These are phyloP conservation scores for Aspergillus arachidicola DNA, from an alignment of 2,329 filamentous ascomycete species.

Conservation along the genomic window DNA sequence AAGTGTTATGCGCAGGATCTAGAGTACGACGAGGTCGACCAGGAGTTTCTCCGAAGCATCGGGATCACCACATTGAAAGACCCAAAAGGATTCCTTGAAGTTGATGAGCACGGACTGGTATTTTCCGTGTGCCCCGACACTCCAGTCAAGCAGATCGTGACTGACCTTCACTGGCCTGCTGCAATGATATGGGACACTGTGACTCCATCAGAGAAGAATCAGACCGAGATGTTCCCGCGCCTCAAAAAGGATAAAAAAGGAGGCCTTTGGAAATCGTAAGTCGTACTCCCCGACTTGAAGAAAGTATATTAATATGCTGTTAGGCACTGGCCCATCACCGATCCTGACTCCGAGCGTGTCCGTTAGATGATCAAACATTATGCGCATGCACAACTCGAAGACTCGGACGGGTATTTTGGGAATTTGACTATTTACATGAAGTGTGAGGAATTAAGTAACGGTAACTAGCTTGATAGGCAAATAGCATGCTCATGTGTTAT, in stretches of 20 bases:
- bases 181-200: constrained; percentile 33
- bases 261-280: too few species aligned
- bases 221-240: too few species aligned
- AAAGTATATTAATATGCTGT: neutral
- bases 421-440: constrained; percentile 24
- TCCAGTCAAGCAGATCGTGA: constrained; percentile 42
- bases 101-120: constrained; percentile 43
- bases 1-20: constrained; percentile 34
- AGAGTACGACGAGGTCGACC: constrained; percentile 25
- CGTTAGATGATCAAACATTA: constrained; percentile 26
- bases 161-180: constrained; percentile 41
- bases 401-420: constrained; percentile 23
- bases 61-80: constrained; percentile 30
- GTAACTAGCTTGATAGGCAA: neutral
- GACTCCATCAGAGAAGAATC: neutral
- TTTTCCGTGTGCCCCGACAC: constrained; percentile 37
- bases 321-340: constrained; percentile 21
- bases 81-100: constrained; percentile 38
- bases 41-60: constrained; percentile 17
- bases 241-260: too few species aligned
- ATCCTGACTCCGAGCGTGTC: constrained; percentile 25
- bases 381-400: constrained; percentile 13
- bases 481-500: neutral
- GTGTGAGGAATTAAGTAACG: neutral
- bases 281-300: neutral